Percentiles rank a stretch among this genome's conserved stretches.
These are phyloP conservation scores for Cercospora sp. DNA, from an alignment of 2,329 filamentous ascomycete genomes.

Conservation along the genomic window DNA sequence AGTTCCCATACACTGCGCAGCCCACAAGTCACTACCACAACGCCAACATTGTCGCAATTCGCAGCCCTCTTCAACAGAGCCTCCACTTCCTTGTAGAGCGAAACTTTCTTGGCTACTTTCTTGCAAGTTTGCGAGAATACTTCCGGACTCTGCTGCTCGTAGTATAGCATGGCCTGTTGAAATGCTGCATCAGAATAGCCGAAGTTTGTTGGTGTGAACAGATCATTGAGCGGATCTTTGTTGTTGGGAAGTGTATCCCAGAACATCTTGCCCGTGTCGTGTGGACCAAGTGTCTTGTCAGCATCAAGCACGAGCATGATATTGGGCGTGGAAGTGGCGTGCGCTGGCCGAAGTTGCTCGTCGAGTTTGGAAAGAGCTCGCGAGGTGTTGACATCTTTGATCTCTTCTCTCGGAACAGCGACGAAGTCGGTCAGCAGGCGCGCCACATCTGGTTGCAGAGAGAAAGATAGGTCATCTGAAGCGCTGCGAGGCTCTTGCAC, in stretches of 20 bases:
- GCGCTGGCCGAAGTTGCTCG: background rate
- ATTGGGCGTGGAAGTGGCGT: constrained; percentile 32
- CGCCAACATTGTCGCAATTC: constrained; percentile 39
- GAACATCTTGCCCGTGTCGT: constrained; percentile 55
- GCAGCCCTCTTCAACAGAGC: constrained; percentile 42
- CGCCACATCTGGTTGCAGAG: background rate
- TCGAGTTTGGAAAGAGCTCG: background rate
- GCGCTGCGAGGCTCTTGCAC: constrained; percentile 21
- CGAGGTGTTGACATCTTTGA: background rate
- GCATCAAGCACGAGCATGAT: constrained; percentile 59
- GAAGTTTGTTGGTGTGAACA: constrained; percentile 50
- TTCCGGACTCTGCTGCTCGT: constrained; percentile 48
- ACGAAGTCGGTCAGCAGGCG: background rate
- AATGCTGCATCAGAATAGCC: constrained; percentile 58
- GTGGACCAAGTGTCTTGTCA: constrained; percentile 55
- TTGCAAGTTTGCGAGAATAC: constrained; percentile 51
- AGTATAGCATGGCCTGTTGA: constrained; percentile 54
- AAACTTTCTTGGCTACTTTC: constrained; percentile 44
- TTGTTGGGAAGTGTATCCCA: constrained; percentile 43
- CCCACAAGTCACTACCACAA: constrained; percentile 58
- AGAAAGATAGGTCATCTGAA: background rate
- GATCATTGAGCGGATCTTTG: constrained; percentile 55
- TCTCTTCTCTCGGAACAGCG: background rate
- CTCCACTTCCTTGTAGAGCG: constrained; percentile 52
- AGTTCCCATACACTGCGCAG: constrained; percentile 57